These are phyloP conservation scores for Jatropha multifida DNA, from an alignment of 441 rosid genomes.

Conservation along the genomic window DNA sequence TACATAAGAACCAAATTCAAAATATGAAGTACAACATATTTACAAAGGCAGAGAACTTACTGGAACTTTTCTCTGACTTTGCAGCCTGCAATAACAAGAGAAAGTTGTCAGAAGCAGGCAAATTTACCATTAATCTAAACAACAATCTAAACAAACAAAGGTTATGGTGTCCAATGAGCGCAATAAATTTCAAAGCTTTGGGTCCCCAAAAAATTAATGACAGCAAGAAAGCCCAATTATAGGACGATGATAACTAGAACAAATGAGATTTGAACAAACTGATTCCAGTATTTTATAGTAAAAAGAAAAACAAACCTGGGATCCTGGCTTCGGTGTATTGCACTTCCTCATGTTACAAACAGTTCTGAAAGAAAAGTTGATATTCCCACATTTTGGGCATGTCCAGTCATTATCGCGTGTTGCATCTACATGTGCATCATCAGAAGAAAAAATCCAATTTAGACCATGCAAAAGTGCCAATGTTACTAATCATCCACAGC, in stretches of 20 bases:
- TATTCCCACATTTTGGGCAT: constrained; percentile 96
- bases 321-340: constrained; percentile 94
- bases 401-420: constrained; percentile 95
- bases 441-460: constrained; percentile 14
- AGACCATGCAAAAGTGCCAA: neutral
- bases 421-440: constrained; percentile 45
- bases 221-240: neutral
- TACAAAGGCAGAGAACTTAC: constrained; percentile 48
- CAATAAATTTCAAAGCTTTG: neutral
- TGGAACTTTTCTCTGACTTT: constrained; percentile 68
- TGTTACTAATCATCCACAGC: neutral
- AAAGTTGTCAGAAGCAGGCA: constrained; percentile 18
- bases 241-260: neutral
- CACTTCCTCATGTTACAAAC: constrained; percentile 99
- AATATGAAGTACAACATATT: constrained; percentile 16
- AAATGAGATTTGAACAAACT: neutral
- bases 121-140: constrained; percentile 3
- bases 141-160: neutral
- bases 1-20: constrained; percentile 26
- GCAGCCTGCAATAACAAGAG: constrained; percentile 55
- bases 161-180: no score
- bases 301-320: constrained; percentile 69
- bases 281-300: neutral
- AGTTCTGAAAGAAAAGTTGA: constrained; percentile 92
- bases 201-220: neutral